A percentile compares a stretch with the other conserved stretches of the same genome.
These are phyloP conservation scores for Alternaria viburni DNA, from an alignment of 2,329 filamentous ascomycete genomes.

Conservation along the genomic window DNA sequence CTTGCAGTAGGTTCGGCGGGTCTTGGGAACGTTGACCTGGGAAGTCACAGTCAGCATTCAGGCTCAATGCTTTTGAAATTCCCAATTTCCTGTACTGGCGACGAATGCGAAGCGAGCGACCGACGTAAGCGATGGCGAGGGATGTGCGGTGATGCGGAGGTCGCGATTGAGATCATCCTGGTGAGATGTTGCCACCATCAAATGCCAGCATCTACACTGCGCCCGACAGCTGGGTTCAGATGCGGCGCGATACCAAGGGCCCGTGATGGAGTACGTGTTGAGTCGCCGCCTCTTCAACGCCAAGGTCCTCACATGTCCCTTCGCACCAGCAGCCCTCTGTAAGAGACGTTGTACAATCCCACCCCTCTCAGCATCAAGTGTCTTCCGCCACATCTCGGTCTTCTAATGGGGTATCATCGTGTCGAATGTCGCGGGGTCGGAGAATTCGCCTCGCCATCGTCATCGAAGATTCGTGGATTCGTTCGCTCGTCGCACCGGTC, in stretches of 20 bases:
- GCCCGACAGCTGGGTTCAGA: neutral
- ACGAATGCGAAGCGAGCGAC: slow-evolving; percentile 13
- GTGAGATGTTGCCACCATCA: neutral
- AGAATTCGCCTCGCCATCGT: slow-evolving; percentile 28
- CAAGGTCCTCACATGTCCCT: neutral
- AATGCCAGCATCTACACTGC: neutral
- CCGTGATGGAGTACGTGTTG: neutral
- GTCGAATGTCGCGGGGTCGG: slow-evolving; percentile 12
- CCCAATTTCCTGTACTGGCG: neutral
- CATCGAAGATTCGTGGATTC: slow-evolving; percentile 21
- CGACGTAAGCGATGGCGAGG: neutral
- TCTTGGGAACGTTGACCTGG: slow-evolving; percentile 98
- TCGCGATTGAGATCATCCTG: neutral
- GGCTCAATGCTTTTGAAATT: neutral
- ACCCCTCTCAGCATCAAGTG: neutral
- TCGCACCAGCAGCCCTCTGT: neutral
- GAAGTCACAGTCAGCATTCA: slow-evolving; percentile 23
- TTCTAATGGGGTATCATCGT: slow-evolving; percentile 1
- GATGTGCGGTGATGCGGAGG: neutral
- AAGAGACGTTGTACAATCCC: neutral
- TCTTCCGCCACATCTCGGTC: neutral
- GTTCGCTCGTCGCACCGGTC: slow-evolving; percentile 38
- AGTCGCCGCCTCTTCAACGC: neutral
- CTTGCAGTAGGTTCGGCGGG: slow-evolving; percentile 97
- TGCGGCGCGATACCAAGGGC: neutral